A percentile compares a stretch with the other conserved stretches of the same genome.
Evolutionary conservation across 345 rosid genomes (phyloP).

Genomic region (Rhodomyrtus tomentosa): DNA sequence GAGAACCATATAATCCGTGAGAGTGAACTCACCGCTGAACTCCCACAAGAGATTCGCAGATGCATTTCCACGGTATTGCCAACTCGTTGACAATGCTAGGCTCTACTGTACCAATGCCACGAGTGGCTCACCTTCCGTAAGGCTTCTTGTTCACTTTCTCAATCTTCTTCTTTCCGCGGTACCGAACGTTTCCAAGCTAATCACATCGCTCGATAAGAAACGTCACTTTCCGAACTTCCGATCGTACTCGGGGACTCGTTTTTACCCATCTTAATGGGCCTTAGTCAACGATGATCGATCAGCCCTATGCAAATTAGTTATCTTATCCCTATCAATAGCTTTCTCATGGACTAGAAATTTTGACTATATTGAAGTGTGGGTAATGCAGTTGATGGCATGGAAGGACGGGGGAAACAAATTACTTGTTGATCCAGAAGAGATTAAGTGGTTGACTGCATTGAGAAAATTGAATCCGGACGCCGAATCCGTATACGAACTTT

Average conservation of each 20-base stretch:
- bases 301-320: neutral
- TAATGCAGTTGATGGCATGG: constrained; percentile 68
- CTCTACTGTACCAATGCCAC: constrained; percentile 73
- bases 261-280: neutral
- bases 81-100: constrained; percentile 69
- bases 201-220: too few species aligned
- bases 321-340: neutral
- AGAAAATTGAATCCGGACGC: constrained; percentile 43
- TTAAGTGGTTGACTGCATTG: constrained; percentile 33
- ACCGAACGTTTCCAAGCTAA: too few species aligned
- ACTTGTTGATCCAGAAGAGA: constrained; percentile 53
- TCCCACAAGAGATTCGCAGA: constrained; percentile 85
- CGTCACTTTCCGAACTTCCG: too few species aligned
- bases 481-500: constrained; percentile 56
- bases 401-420: constrained; percentile 54
- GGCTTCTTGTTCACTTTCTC: neutral
- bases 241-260: neutral
- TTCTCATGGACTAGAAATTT: neutral
- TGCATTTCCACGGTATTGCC: constrained; percentile 63
- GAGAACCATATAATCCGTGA: constrained; percentile 83
- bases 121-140: constrained; percentile 67
- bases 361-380: neutral
- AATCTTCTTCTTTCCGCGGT: too few species aligned
- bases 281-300: neutral
- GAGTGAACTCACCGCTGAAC: constrained; percentile 67